These are phyloP conservation scores for Beauveria sp. DNA, from an alignment of 2,329 filamentous ascomycete species.

Conservation along the genomic window DNA sequence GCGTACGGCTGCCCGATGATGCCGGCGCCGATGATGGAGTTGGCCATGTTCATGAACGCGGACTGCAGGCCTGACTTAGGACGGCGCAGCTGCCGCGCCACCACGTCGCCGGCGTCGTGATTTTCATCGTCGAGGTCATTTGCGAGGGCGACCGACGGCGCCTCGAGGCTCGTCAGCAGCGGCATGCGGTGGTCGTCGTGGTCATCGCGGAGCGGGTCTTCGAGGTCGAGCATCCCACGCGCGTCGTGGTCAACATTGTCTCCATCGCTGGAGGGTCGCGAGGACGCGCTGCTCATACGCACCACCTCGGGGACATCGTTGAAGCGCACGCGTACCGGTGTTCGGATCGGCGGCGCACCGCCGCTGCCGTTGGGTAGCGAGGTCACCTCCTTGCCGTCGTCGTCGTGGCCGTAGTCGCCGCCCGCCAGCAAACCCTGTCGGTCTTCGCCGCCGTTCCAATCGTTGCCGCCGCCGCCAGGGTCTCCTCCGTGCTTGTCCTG, in stretches of 20 bases:
- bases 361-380: neutral
- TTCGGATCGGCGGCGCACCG: conserved; percentile 20
- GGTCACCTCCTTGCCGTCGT: neutral
- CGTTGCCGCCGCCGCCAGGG: neutral
- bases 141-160: conserved; percentile 66
- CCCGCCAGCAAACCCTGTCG: conserved; percentile 17
- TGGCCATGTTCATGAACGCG: conserved; percentile 99
- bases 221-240: conserved; percentile 29
- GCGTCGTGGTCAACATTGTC: neutral
- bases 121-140: conserved; percentile 32
- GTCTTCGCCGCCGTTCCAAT: conserved; percentile 16
- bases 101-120: conserved; percentile 40
- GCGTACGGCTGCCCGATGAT: conserved; percentile 88
- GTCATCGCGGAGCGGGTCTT: conserved; percentile 16
- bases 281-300: conserved; percentile 19
- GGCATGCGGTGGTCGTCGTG: conserved; percentile 51
- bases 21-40: conserved; percentile 82
- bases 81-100: conserved; percentile 48
- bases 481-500: conserved; percentile 9
- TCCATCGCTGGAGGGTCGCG: neutral
- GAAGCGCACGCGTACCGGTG: conserved; percentile 69
- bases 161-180: conserved; percentile 74
- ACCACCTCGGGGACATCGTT: conserved; percentile 45
- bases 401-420: conserved; percentile 12
- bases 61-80: conserved; percentile 79